Evolutionary conservation across 148 eudicot species (phyloP), one percentile per base, ranked within the genome.

Genomic region (Spergularia marina): DNA sequence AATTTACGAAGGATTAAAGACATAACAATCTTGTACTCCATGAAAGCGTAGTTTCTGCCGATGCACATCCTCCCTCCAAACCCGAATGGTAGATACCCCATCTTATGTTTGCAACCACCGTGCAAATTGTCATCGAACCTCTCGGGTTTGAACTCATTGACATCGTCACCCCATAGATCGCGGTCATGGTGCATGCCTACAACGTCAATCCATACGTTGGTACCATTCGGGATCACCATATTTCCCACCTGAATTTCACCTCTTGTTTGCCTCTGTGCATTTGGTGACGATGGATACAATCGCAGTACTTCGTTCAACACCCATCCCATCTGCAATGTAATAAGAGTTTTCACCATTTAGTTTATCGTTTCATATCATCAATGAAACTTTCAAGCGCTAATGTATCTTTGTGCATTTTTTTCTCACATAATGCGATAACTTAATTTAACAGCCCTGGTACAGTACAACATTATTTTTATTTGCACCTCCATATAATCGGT

Each of bases 41-140:
- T 90, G 23, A 77, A 30, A 0, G 84, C 83, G 69, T 86, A 76
- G 71, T 87, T 91, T 78, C 87, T 83, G 15, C 98, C 98, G 21
- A 91, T 82, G 72, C 97, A 94, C 97, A 91, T 91, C 67, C 98
- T 85, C 18, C 98, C 98, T 51, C 98, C 98, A 63, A 94, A 94
- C 18, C 98, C 98, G n/a, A 90, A 94, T 7, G 98, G 98, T 80
- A 91, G 65, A 70, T 85, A 94, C 0, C 91, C 97, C 98, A 88
- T 91, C 78, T 90, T 94, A 67, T 90, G 87, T 36, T 76, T 83
- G 82, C 95, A 90, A 0, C 97, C 93, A 1, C 98, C 98, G 11
- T 77, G 73, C 17, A 90, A 10, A 20, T 86, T 82, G 10, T 75
- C 82, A 4, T 75, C 68, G 39, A 94, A 94, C 74, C 98, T 85